Percentiles rank a stretch among this genome's conserved stretches.
Conservation (phyloP, 2,329 filamentous ascomycete species). For the Cladophialophora bantiana region DNA sequence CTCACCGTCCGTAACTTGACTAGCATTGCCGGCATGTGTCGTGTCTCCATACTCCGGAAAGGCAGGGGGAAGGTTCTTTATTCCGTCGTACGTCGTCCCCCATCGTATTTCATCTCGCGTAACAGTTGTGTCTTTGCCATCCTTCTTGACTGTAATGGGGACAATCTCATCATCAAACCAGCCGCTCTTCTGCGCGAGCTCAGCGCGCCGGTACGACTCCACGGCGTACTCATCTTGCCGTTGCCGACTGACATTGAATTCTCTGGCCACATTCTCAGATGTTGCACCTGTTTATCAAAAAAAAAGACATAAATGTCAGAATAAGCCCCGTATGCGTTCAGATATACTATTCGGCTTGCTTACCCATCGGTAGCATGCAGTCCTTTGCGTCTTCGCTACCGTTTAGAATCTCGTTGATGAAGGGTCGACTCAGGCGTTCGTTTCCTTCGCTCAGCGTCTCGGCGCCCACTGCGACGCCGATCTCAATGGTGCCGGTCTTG, state of each 20-base stretch:
- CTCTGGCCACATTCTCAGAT: conserved; percentile 89
- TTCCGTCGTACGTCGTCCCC: conserved; percentile 4
- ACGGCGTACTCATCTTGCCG: conserved; percentile 84
- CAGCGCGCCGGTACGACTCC: conserved; percentile 85
- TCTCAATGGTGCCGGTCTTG: conserved; percentile 76
- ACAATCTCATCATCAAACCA: conserved; percentile 94
- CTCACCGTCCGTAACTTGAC: conserved; percentile 86
- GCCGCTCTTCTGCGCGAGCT: conserved; percentile 86
- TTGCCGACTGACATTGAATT: conserved; percentile 84
- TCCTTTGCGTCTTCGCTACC: conserved; percentile 78
- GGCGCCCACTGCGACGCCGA: conserved; percentile 86
- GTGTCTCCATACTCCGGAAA: conserved; percentile 78
- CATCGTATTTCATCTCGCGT: background rate
- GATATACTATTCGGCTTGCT: conserved; percentile 64
- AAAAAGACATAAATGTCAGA: background rate
- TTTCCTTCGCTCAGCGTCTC: conserved; percentile 76
- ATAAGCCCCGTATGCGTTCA: background rate
- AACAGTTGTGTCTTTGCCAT: background rate
- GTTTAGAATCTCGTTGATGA: conserved; percentile 74
- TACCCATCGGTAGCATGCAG: conserved; percentile 95
- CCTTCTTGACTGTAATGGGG: conserved; percentile 74
- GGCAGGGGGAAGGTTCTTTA: background rate
- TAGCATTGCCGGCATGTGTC: conserved; percentile 92
- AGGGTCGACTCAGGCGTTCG: conserved; percentile 69
- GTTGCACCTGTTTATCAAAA: conserved; percentile 54